Evolutionary conservation across 2,329 filamentous ascomycete genomes (phyloP), one percentile per base, ranked within the genome.

Genomic region (Calonectria henricotiae): DNA sequence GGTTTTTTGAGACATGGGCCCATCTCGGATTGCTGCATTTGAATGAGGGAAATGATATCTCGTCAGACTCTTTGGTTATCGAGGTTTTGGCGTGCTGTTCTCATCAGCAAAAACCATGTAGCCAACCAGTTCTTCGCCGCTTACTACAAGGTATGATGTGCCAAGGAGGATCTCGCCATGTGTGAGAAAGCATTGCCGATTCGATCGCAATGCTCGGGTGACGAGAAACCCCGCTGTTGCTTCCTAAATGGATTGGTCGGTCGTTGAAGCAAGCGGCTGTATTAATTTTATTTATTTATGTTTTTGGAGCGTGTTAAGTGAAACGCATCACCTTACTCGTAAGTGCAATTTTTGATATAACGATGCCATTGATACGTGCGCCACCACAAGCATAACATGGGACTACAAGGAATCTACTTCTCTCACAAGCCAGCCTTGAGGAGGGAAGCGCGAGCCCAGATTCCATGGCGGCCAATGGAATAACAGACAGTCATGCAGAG

Each of bases 1-100:
- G 37, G 12, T 23, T 69, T 69, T 37, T 70, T 70, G 54, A 76
- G 74, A 72, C 73, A 75, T 70, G 71, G 65, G 51, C 70, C 30
- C 62, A 67, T 54, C 66, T 63, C 44, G 47, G 44, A 63, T 63
- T 63, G 44, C 61, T 63, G 25, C 30, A 39, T 58, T 65, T 64
- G 49, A 68, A 62, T 73, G 49, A 54, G 62, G 37, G 39, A 55
- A 37, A 43, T 55, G 51, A 32, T 58, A 58, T 58, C 35, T 58
- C 32, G 20, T 32, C 25, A 13, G 51, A 11, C 51, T n/a, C 51
- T 37, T n/a, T 15, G 51, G 35, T 32, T 39, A 39, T 58, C 39
- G 47, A n/a, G 25, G 25, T 17, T 60, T 37, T 37, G 9, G 9
- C 35, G 8, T 37, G 23, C 12, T 60, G n/a, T 60, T 60, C 25